A percentile compares a stretch with the other conserved stretches of the same genome.
These are phyloP conservation scores for Yamadazyma dendronema DNA, from an alignment of 1,139 yeast species.

Conservation along the genomic window DNA sequence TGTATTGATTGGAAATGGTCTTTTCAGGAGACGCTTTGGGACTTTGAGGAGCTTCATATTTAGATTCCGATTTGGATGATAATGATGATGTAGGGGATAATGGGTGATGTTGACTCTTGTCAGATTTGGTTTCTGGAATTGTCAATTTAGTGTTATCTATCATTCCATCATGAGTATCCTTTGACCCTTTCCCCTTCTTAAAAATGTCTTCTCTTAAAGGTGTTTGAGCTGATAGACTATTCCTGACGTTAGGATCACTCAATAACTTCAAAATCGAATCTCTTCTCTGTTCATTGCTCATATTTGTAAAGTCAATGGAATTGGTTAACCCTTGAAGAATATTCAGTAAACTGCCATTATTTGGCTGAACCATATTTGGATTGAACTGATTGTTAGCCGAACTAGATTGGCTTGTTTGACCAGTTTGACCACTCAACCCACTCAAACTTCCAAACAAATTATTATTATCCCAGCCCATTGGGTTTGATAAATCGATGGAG, in stretches of 20 bases:
- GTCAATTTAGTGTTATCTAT: conserved; percentile 1
- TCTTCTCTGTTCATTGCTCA: conserved; percentile 44
- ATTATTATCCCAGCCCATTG: conserved; percentile 23
- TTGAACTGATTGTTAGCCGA: conserved; percentile 19
- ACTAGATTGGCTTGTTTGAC: too few species aligned
- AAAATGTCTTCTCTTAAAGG: conserved; percentile 44
- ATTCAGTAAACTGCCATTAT: conserved; percentile 32
- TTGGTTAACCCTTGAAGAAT: conserved; percentile 36
- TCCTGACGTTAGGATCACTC: conserved; percentile 24
- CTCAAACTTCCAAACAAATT: conserved; percentile 14
- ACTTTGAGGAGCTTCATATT: conserved; percentile 41
- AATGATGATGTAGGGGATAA: conserved; percentile 38
- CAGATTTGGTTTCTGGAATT: conserved; percentile 2
- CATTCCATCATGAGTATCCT: neutral
- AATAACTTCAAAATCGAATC: conserved; percentile 41
- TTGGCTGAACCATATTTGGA: conserved; percentile 3
- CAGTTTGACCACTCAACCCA: too few species aligned
- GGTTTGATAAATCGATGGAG: conserved; percentile 29
- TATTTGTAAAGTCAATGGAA: conserved; percentile 39
- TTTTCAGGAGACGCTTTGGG: conserved; percentile 40
- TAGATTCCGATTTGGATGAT: conserved; percentile 31
- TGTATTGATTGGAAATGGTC: conserved; percentile 1
- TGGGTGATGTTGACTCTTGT: conserved; percentile 6
- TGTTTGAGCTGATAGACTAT: conserved; percentile 14
- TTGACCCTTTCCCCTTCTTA: conserved; percentile 14